A percentile compares a stretch with the other conserved stretches of the same genome.
phyloP scores from a whole-genome alignment of 2,329 filamentous ascomycete species.

The Penicillium sp. region DNA sequence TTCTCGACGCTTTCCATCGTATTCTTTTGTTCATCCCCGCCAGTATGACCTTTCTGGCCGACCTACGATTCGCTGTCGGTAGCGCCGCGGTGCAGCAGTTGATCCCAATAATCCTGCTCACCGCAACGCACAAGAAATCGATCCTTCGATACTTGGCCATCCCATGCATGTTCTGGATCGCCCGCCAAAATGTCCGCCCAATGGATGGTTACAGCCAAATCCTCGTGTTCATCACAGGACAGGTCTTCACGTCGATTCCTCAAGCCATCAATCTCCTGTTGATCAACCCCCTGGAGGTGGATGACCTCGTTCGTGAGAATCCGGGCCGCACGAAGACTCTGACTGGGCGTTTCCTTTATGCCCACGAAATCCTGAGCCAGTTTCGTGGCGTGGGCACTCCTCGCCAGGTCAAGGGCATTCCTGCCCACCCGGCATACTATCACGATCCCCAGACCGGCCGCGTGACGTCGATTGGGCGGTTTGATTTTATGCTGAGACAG shows the following conservation, averaged over 20 bases:
- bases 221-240: neutral
- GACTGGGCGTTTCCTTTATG: neutral
- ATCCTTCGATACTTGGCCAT: conserved; percentile 3
- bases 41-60: neutral
- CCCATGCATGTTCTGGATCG: conserved; percentile 3
- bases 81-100: neutral
- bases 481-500: conserved; percentile 9
- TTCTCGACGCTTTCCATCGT: too few species aligned
- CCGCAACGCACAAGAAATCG: neutral
- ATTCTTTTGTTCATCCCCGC: too few species aligned
- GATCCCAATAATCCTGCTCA: neutral
- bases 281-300: conserved; percentile 8
- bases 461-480: neutral
- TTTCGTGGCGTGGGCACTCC: conserved; percentile 10
- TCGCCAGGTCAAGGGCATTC: conserved; percentile 11
- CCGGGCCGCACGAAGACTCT: neutral
- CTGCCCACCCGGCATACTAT: conserved; percentile 9
- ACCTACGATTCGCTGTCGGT: neutral
- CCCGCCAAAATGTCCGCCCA: neutral
- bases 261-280: conserved; percentile 10
- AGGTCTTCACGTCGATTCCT: neutral
- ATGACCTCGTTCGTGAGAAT: conserved; percentile 1
- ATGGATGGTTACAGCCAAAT: conserved; percentile 1
- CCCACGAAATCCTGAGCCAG: neutral
- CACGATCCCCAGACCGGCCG: neutral